Evolutionary conservation across 345 rosid genomes (phyloP).

Genomic region (Ailanthus altissimus): DNA sequence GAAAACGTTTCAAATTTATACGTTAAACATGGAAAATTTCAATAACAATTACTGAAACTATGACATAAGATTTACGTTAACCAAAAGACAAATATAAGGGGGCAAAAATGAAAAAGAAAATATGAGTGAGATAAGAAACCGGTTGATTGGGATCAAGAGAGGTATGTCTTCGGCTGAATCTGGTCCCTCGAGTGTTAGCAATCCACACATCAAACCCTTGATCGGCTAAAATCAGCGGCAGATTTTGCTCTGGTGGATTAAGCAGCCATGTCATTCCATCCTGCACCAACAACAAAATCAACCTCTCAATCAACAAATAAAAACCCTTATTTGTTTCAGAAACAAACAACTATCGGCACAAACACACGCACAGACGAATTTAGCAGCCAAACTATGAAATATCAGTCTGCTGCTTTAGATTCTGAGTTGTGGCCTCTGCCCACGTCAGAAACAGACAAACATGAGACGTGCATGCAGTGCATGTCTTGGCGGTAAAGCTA

Average conservation of each 20-base stretch:
- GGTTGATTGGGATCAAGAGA: slow-evolving; percentile 45
- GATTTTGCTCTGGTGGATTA: slow-evolving; percentile 77
- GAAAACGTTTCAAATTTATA: background rate
- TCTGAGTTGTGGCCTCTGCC: background rate
- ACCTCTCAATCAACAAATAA: background rate
- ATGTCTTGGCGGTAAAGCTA: background rate
- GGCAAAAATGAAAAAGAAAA: background rate
- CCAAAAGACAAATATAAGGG: background rate
- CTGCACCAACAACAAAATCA: slow-evolving; percentile 36
- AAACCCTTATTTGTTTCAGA: background rate
- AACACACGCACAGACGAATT: background rate
- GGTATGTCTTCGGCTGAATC: slow-evolving; percentile 65
- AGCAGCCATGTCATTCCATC: slow-evolving; percentile 94
- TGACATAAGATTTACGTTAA: background rate
- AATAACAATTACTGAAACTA: no score
- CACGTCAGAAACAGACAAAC: background rate
- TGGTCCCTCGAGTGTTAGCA: slow-evolving; percentile 80
- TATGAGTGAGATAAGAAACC: slow-evolving; percentile 24
- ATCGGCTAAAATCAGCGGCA: slow-evolving; percentile 83
- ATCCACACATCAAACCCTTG: slow-evolving; percentile 97
- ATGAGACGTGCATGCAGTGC: background rate
- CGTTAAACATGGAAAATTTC: background rate
- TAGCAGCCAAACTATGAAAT: background rate
- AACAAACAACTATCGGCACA: background rate
- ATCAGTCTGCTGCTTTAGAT: background rate